Evolutionary conservation across 1,284 basidiomycete genomes (phyloP), one percentile per base, ranked within the genome.

Genomic region (Cutaneotrichosporon sp.): DNA sequence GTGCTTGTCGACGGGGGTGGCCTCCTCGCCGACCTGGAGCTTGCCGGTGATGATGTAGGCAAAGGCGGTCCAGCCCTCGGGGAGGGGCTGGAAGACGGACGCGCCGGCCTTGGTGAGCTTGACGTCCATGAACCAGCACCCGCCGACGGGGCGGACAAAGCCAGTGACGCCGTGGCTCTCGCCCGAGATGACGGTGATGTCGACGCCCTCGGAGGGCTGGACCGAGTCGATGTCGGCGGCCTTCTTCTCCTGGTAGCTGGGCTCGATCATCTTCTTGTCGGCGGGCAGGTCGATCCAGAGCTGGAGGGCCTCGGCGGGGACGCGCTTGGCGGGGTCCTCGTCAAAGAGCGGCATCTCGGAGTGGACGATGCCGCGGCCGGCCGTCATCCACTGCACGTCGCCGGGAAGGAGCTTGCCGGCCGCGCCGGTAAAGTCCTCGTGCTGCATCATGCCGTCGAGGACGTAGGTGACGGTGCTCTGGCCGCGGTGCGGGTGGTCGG

Each of bases 381-480:
- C 93, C 72, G 87, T 89, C 93, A 97, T 97, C 91, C 92, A 97
- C 73, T 97, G 94, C 3, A 95, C 87, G 59, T 92, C 93, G 9
- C 95, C 94, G 5, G 88, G 80, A 49, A 87, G 86, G 64, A 97
- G 89, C 66, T 60, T 59, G 55, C 92, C 92, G 59, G 85, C 84
- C 78, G 97, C 91, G 2, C 95, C 94, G 4, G 87, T 87, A 31
- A 92, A 95, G 76, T 98, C 95, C 79, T 98, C 95, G 72, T 98
- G 95, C 61, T 85, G 83, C 68, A 73, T 68, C 59, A 67, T 65
- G 20, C 67, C 56, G 55, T 43, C 86, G 0, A 95, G 82, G 85
- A 97, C 89, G 76, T 95, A 95, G 0, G 93, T 95, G 1, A 84
- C 75, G 0, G 83, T 82, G 4, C 73, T 88, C 78, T 93, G 91